Conservation (phyloP, 352 stramenopile species). For the Pythium periplocum region DNA sequence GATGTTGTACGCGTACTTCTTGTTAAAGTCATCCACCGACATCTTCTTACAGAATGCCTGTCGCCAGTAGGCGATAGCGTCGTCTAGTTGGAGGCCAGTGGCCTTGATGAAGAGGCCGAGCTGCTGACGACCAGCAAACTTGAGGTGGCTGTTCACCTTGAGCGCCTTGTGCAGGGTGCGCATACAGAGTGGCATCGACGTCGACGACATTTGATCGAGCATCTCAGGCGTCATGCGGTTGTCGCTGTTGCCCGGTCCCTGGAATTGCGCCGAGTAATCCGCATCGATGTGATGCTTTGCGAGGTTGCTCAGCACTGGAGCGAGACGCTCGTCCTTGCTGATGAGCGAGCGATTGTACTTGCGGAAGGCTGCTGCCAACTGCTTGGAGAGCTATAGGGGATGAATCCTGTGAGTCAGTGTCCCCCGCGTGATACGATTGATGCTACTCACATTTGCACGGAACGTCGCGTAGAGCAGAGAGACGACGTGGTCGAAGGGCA, state of each 20-base stretch:
- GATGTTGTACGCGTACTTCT: slow-evolving; percentile 99
- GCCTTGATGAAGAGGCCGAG: slow-evolving; percentile 99
- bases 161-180: slow-evolving; percentile 91
- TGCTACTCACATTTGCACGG: slow-evolving; percentile 64
- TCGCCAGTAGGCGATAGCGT: slow-evolving; percentile 96
- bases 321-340: slow-evolving; percentile 90
- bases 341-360: slow-evolving; percentile 89
- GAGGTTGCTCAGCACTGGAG: slow-evolving; percentile 93
- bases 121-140: slow-evolving; percentile 95
- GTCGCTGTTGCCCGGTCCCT: slow-evolving; percentile 26
- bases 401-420: no score
- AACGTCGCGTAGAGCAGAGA: slow-evolving; percentile 93
- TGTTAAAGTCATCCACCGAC: slow-evolving; percentile 97
- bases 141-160: slow-evolving; percentile 95
- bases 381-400: slow-evolving; percentile 76
- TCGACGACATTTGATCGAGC: slow-evolving; percentile 84
- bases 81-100: slow-evolving; percentile 94
- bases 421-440: no score
- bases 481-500: slow-evolving; percentile 93
- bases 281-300: slow-evolving; percentile 95
- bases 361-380: slow-evolving; percentile 83
- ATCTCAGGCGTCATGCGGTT: slow-evolving; percentile 87
- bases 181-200: slow-evolving; percentile 98
- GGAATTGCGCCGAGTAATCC: slow-evolving; percentile 61
- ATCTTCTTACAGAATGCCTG: slow-evolving; percentile 92